Base-by-base conservation (phyloP, 805 yeast genomes). In the Barnettozyma californica region DNA sequence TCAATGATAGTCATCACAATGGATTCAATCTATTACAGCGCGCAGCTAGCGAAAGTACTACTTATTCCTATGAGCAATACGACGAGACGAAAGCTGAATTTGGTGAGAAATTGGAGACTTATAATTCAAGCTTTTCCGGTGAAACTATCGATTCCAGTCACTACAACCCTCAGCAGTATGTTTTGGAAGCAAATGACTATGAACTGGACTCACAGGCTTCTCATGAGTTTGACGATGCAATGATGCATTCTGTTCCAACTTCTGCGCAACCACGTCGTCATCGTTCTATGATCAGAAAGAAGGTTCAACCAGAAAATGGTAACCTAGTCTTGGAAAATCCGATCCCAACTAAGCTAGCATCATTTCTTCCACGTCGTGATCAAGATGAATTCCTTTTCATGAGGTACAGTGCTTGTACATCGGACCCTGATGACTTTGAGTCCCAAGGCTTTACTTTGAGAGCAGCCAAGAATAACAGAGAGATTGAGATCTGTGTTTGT, bases 331-430 rank as follows among this genome's bases (percentile, higher is more conserved):
- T 94, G 47, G 97, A 94, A 63, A 92, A 95, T 59, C 96, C 98
- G 4, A 84, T 94, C 43, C 98, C 99, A 13, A 83, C 90, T 21
- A 94, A 91, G 52, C 74, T 94, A 50, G 80, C 83, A 56, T 83
- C 86, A 52, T 91, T 90, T 55, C 69, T 95, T 47, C 95, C 97
- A 5, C 75, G 89, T 58, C 80, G 94, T 43, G 95, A 88, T 54
- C 83, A 84, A 54, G 96, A 94, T 48, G 99, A 94, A 66, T 94
- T 89, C 64, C 83, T 94, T 14, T 88, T 88, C 68, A 91, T 94
- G 97, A 83, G 97, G 56, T 94, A 94, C 66, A 88, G 98, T 0
- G 99, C 99, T 0, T 91, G 96, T 62, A 94, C 99, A 1, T 76
- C 95, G 1, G 91, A 86, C 48, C 96, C 99, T 2, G 94, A 91